Base-by-base conservation (phyloP, 257 asterid species). In the Solanum okadae region DNA sequence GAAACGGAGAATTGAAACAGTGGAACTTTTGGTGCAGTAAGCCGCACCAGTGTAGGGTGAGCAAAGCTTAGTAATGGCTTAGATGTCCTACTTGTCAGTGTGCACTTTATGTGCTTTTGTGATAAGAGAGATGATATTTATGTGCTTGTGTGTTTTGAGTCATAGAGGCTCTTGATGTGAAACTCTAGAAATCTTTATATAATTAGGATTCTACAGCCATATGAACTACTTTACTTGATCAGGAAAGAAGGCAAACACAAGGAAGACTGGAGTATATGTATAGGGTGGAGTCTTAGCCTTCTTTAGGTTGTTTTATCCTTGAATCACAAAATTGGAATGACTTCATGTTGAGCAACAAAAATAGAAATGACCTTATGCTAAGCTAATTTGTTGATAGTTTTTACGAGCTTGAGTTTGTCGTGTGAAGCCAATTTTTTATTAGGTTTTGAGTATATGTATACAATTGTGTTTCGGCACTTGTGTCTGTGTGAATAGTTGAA, bases 171-270 rank as follows among this genome's bases (percentile, higher is more conserved):
- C 38, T 25, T 79, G 65, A 79, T 27, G 38, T 42, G 63, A 78
- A 38, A 78, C 63, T 78, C 12, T 7, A 40, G 84, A 7, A 3
- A n/a, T 78, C 84, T 78, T 78, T 25, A n/a, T 40, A 78, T 78
- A 78, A 78, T 78, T 78, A 7, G 84, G 84, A 42, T 10, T 40
- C 34, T 14, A n/a, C 37, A 40, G 84, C 90, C 93, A 93, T 98
- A 96, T 95, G 91, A 95, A 91, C 98, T 96, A 75, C 37, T 70
- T 14, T 72, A 34, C 29, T 73, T 77, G 61, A 40, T 77, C 61
- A 89, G 88, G 84, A 15, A 86, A 89, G 34, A 34, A 35, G 81
- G 72, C 82, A 78, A 85, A 61, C 22, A 73, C 46, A 93, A 77
- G 61, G 79, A 27, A 31, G 23, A n/a, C 15, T 27, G 22, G 23